Base-by-base conservation (phyloP, 1,284 basidiomycete genomes). In the Ceratobasidium sp. region DNA sequence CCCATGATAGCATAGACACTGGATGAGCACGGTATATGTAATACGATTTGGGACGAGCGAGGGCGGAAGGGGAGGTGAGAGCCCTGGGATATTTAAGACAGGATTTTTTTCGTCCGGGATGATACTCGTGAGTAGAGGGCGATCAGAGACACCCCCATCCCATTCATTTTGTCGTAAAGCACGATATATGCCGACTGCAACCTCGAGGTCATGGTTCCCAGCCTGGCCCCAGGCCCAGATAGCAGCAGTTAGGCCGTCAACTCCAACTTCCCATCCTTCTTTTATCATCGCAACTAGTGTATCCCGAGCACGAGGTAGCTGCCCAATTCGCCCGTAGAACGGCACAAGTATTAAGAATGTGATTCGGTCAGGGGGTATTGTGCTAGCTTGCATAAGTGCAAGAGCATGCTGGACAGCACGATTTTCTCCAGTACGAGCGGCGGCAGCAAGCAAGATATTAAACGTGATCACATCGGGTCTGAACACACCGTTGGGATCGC, bases 21-120 rank as follows among this genome's bases (percentile, higher is more conserved):
- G 92, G 68, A 95, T 88, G 82, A 95, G 85, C n/a, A 87, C 85
- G 20, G 89, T 91, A 84, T 92, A 97, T 12, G 93, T 94, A 75
- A 90, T 84, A 26, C 87, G 86, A 82, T 94, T 89, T 7, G 94
- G 92, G 63, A 86, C 83, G 58, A 92, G 81, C 6, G 84, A 82
- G 2, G 81, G 80, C 0, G 88, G 85, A 33, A 92, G 84, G 13
- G 71, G 68, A 39, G 55, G 67, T 10, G 55, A 13, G 58, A 72
- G 77, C 18, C 67, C 69, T 26, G 67, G 68, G 55, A 78, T 80
- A 28, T 58, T 63, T 49, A 68, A 53, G 67, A 79, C 64, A 78
- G 69, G 58, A 66, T 78, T 55, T 78, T 72, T 55, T 44, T 78
- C 63, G 42, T 67, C 60, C 26, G 70, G 49, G 44, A 77, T 46